Evolutionary conservation across 306 rosid genomes (phyloP).

Genomic region (Astragalus membranaceus): DNA sequence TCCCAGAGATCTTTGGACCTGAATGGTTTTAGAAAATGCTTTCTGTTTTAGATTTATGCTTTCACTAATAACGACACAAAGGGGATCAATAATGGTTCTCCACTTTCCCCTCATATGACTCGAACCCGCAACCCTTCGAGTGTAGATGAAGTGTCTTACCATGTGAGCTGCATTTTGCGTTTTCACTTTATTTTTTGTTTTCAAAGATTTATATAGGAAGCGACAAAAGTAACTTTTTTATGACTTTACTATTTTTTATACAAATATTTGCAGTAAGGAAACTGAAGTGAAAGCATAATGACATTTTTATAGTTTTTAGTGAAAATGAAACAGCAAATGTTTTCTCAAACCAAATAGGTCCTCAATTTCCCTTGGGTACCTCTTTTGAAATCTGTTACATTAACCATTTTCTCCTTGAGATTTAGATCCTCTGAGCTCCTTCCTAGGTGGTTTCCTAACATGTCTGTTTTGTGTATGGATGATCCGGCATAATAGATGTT

Average conservation of each 20-base stretch:
- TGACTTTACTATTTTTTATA: neutral
- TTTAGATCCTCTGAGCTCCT: neutral
- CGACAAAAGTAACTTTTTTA: neutral
- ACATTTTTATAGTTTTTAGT: neutral
- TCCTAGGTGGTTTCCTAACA: constrained; percentile 6
- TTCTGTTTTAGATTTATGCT: neutral
- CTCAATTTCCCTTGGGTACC: neutral
- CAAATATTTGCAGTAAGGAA: neutral
- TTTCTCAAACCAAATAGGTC: neutral
- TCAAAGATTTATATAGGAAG: neutral
- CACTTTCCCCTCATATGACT: too few species aligned
- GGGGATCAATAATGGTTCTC: too few species aligned
- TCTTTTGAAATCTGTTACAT: neutral
- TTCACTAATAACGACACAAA: too few species aligned
- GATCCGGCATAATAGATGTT: constrained; percentile 13
- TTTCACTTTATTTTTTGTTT: neutral
- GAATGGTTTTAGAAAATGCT: neutral
- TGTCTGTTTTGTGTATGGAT: constrained; percentile 16
- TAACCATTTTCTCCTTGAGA: neutral
- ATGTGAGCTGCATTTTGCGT: too few species aligned
- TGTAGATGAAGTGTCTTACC: too few species aligned
- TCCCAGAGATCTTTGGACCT: neutral
- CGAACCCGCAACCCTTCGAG: too few species aligned
- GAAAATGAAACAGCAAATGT: neutral
- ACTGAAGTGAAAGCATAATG: neutral